phyloP scores from a whole-genome alignment of 441 rosid species.

The Bruguiera hainesii region DNA sequence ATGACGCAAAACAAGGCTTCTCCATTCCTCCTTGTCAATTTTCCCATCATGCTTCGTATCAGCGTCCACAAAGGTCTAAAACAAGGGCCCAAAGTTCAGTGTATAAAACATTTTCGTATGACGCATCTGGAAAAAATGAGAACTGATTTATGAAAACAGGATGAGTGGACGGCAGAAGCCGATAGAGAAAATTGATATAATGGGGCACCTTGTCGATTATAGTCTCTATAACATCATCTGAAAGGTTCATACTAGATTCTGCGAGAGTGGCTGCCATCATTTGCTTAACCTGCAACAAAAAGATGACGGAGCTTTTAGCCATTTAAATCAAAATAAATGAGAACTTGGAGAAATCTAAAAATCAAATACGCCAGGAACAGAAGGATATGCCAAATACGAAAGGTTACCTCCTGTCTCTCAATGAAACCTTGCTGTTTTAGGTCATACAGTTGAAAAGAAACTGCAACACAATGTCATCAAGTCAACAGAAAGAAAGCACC shows the following conservation, averaged over 20 bases:
- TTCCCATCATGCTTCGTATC: constrained; percentile 94
- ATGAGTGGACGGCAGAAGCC: too few relatives aligned
- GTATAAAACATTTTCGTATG: neutral
- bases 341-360: neutral
- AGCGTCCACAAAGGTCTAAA: constrained; percentile 90
- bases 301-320: neutral
- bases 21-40: constrained; percentile 95
- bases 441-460: constrained; percentile 88
- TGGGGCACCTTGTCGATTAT: constrained; percentile 79
- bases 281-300: constrained; percentile 60
- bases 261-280: constrained; percentile 97
- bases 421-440: constrained; percentile 97
- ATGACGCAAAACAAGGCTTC: constrained; percentile 80
- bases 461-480: constrained; percentile 35
- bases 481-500: constrained; percentile 9
- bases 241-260: constrained; percentile 94
- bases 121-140: neutral
- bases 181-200: neutral
- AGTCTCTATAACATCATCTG: constrained; percentile 82
- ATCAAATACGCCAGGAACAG: neutral
- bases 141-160: neutral
- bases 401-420: constrained; percentile 78
- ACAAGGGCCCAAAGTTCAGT: constrained; percentile 19
- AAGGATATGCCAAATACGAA: neutral
- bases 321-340: neutral